phyloP scores from a whole-genome alignment of 805 yeast species.

The Candida silvicultrix region DNA sequence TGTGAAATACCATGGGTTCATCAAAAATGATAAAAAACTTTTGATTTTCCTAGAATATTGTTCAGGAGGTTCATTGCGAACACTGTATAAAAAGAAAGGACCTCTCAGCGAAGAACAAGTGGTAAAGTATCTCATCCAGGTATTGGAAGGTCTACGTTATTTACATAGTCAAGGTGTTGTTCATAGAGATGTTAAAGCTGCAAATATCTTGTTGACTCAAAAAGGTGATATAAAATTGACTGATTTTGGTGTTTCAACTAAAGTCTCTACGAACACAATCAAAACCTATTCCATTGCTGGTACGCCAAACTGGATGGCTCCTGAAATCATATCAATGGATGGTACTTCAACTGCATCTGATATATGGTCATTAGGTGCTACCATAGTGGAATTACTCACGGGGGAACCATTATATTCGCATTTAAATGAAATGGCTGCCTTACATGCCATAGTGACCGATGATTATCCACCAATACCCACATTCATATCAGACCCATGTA shows the following conservation, averaged over 20 bases:
- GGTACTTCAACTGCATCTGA: conserved; percentile 89
- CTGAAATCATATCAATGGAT: conserved; percentile 80
- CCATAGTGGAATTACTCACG: conserved; percentile 78
- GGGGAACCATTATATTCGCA: conserved; percentile 86
- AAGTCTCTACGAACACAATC: conserved; percentile 43
- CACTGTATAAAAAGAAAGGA: conserved; percentile 25
- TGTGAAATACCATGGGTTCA: conserved; percentile 87
- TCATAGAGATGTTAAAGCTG: conserved; percentile 74
- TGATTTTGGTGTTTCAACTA: conserved; percentile 73
- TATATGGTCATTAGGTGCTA: conserved; percentile 94
- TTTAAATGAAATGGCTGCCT: conserved; percentile 67
- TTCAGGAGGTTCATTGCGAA: conserved; percentile 58
- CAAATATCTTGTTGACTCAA: conserved; percentile 64
- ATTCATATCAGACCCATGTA: conserved; percentile 33
- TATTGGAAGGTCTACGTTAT: conserved; percentile 58
- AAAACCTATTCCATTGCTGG: conserved; percentile 65
- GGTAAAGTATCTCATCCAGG: conserved; percentile 58
- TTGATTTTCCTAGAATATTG: conserved; percentile 78
- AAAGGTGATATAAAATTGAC: conserved; percentile 64
- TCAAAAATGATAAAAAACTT: conserved; percentile 58
- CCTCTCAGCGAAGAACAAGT: conserved; percentile 57
- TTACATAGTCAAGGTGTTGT: conserved; percentile 62
- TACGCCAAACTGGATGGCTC: conserved; percentile 99
- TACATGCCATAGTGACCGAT: conserved; percentile 78
- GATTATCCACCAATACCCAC: conserved; percentile 66